Evolutionary conservation across 495 filamentous ascomycete species (phyloP), one percentile per base, ranked within the genome.

Genomic region (Penicillium alfredii): DNA sequence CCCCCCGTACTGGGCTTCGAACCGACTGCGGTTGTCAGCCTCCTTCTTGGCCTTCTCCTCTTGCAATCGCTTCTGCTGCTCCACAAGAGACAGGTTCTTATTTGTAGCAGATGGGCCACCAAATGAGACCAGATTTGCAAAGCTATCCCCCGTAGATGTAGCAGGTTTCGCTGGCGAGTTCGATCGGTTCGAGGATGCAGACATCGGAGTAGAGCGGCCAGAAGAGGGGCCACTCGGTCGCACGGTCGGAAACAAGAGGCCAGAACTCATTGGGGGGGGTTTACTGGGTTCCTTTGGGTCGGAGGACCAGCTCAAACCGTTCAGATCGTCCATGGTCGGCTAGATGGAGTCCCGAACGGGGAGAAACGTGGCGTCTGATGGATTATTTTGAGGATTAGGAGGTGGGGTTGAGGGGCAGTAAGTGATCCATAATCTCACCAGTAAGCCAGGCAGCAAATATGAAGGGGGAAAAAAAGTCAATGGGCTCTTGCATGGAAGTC

Each of bases 91-190:
- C 0, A 94, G 64, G 41, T 81, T 88, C 55, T 73, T 79, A 29
- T 60, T 61, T 17, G 68, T 51, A 47, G 83, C 83, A n/a, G 78
- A 71, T 8, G 77, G 63, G 30, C 76, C n/a, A n/a, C n/a, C 77
- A 41, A 90, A 86, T 27, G 77, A 82, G 13, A 96, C 81, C 12
- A 98, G 69, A 51, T 83, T 87, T 44, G 89, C 83, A 55, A 98
- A 98, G 67, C 84, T 93, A 56, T 96, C 90, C 35, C 73, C 73
- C 4, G 73, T 69, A 2, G 82, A 74, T 22, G 82, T 82, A 4
- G 77, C 53, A 4, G 75, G 49, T 46, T 80, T 77, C 1, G 78
- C 69, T 12, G 69, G 68, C 17, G 58, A 60, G 47, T 56, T 56
- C 46, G 63, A 64, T 8, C 69, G 63, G 35, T 73, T 71, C 14